Evolutionary conservation across 1,139 yeast genomes (phyloP), one percentile per base, ranked within the genome.

Genomic region (Blastobotrys aristatus): DNA sequence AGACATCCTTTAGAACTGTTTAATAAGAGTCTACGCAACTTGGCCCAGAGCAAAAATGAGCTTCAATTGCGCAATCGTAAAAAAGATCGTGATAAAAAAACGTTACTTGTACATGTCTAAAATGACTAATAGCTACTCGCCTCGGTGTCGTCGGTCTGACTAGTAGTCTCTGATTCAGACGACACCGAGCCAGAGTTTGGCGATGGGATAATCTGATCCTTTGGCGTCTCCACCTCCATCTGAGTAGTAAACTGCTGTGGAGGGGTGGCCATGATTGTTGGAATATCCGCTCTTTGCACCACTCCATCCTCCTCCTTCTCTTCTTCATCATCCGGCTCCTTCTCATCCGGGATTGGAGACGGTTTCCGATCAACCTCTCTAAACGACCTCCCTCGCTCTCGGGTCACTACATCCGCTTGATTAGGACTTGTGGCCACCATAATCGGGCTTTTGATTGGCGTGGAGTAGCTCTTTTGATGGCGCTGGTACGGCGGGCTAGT

Each of bases 401-500:
- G 30, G 11, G 5, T 7, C 22, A 4, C 7, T 5, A 5, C 21
- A 18, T 17, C 36, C 11, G 38, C 22, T 11, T 11, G 13, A n/a
- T n/a, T 4, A 3, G 35, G 5, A 7, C 27, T 20, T 8, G 17
- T n/a, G 30, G 17, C 14, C 10, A 31, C 29, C 13, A 33, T 7
- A 20, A 40, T 40, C 6, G 39, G 44, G n/a, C 27, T 16, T 24
- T 31, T 30, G 41, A 31, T 56, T 46, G 55, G 51, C 46, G 32
- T 40, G 4, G 55, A 51, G 8, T 42, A 46, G 14, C 53, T 44
- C 46, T 52, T 53, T 27, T 51, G 43, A 41, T 51, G 54, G 13
- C 49, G 44, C 11, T 48, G 46, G 27, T 43, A 33, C 33, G 34
- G 13, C 49, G 51, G 10, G 24, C 38, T 5, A 42, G 35, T 34